Base-by-base conservation (phyloP, 179 eudicot genomes). In the Vitellaria paradoxa region DNA sequence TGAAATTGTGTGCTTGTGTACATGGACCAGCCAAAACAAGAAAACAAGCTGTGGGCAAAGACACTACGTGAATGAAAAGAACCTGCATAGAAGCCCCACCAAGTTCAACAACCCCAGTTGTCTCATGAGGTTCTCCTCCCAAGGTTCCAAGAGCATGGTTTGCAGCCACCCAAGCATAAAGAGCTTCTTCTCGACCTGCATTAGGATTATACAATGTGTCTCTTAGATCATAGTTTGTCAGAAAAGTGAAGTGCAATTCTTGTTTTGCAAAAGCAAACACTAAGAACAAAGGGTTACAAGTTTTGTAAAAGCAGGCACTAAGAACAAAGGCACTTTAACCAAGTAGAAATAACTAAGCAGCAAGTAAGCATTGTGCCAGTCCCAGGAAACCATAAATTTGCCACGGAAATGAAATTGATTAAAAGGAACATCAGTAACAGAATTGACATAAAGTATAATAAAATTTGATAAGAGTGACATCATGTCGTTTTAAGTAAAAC, bases 71-170 rank as follows among this genome's bases (percentile, higher is more conserved):
- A 56, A 53, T 17, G 76, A 78, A 60, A 76, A 47, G 57, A 65
- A 87, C 90, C 90, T 87, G 90, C 84, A 84, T 73, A 76, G 87
- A 78, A 65, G 90, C 77, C 80, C 88, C 86, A 76, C 85, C 87
- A 72, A 85, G 83, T 53, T 82, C 69, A 80, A 87, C 82, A 76
- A 85, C 80, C 77, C 90, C 90, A 76, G 79, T 76, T 60, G 88
- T 87, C 52, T 81, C 83, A 55, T 85, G 76, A 46, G 90, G 86
- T 72, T 78, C 78, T 55, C 67, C 79, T 79, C 90, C 90, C 68
- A 87, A 70, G 79, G 76, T 83, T 73, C 88, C 90, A 66, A 87
- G 81, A 61, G 86, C 87, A 87, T 85, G 82, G 77, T 87, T 87
- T 61, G 80, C 81, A 75, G 88, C 90, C 81, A 85, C 65, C 90